phyloP scores from a whole-genome alignment of 2,329 filamentous ascomycete species.

The Penicillium sp. region DNA sequence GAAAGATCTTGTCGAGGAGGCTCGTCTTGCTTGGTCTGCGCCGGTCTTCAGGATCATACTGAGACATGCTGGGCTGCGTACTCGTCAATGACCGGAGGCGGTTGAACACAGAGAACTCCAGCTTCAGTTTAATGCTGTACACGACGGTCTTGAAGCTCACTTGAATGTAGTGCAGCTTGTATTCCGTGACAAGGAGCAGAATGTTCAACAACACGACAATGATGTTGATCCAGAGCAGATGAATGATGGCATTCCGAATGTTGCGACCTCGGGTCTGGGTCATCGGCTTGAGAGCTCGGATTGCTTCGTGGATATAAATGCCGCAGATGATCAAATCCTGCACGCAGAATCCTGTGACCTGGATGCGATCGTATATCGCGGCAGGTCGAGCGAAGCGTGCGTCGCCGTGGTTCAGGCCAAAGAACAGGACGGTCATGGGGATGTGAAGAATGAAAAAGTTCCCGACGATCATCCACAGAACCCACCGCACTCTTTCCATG shows the following conservation, averaged over 20 bases:
- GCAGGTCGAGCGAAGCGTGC: background rate
- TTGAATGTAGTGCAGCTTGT: constrained; percentile 35
- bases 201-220: constrained; percentile 42
- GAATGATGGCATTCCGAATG: constrained; percentile 41
- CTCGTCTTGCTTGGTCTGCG: background rate
- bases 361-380: constrained; percentile 49
- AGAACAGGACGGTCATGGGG: constrained; percentile 40
- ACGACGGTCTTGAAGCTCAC: constrained; percentile 39
- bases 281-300: constrained; percentile 38
- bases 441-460: constrained; percentile 41
- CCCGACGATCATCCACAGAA: constrained; percentile 45
- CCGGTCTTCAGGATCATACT: background rate
- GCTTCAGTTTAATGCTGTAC: constrained; percentile 47
- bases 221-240: constrained; percentile 46
- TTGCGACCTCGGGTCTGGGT: constrained; percentile 40
- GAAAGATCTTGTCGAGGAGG: background rate
- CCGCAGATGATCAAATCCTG: constrained; percentile 54
- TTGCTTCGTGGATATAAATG: constrained; percentile 53
- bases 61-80: background rate
- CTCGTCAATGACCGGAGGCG: background rate
- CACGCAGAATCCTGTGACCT: constrained; percentile 51
- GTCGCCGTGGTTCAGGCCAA: constrained; percentile 25
- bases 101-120: constrained; percentile 38
- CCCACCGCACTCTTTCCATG: constrained; percentile 30
- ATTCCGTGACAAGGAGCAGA: constrained; percentile 35